A percentile compares a stretch with the other conserved stretches of the same genome.
These are phyloP conservation scores for Saccharum officinarum DNA, from an alignment of 176 grass and related monocot species.

Conservation along the genomic window DNA sequence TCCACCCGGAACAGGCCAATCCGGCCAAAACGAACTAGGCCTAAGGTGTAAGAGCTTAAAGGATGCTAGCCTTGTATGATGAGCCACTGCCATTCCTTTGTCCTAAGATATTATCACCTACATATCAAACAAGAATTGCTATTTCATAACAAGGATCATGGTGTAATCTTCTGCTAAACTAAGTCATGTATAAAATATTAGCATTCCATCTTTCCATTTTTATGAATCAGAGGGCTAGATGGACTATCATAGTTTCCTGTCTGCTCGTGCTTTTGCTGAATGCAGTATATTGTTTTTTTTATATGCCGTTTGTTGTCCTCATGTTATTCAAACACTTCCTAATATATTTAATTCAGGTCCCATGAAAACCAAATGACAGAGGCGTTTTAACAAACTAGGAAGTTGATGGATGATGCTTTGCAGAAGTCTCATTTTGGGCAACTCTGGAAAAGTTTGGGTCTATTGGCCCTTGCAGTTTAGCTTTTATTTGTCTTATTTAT, in stretches of 20 bases:
- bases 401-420: background rate
- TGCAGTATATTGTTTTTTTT: background rate
- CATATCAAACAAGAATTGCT: background rate
- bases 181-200: background rate
- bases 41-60: background rate
- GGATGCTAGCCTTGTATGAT: background rate
- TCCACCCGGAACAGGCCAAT: too few relatives aligned
- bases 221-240: background rate
- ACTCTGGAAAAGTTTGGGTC: background rate
- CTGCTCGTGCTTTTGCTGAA: background rate
- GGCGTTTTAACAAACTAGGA: background rate
- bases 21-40: too few relatives aligned
- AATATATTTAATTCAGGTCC: constrained; percentile 6
- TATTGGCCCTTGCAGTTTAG: background rate
- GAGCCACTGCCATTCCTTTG: background rate
- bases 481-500: background rate
- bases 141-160: background rate
- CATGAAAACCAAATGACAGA: background rate
- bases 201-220: background rate
- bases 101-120: background rate
- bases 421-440: background rate
- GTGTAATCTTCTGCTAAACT: background rate
- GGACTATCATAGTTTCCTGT: background rate
- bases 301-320: background rate
- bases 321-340: background rate